Evolutionary conservation across 768 basidiomycete species (phyloP).

Genomic region (Lentinus tigrinus): DNA sequence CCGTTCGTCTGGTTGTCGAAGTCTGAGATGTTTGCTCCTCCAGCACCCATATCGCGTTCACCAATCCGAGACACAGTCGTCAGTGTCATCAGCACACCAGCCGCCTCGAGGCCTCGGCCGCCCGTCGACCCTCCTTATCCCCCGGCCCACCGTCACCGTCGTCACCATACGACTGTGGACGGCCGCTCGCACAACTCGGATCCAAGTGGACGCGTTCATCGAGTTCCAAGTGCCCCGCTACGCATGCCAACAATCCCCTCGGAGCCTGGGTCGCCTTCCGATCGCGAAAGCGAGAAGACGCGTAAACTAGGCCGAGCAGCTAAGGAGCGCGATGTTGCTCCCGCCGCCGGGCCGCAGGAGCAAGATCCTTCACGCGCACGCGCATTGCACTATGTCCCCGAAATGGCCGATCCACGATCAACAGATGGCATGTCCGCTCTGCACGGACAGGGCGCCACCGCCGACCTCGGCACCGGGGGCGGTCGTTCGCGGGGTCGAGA

Average conservation of each 20-base stretch:
- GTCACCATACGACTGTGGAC: neutral
- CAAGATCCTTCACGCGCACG: neutral
- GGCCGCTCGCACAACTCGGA: neutral
- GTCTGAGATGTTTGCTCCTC: slow-evolving; percentile 10
- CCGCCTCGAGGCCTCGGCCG: neutral
- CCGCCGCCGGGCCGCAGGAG: neutral
- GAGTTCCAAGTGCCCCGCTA: slow-evolving; percentile 8
- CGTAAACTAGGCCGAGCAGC: neutral
- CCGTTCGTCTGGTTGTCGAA: slow-evolving; percentile 20
- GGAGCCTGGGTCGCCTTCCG: neutral
- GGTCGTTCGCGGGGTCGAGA: slow-evolving; percentile 10
- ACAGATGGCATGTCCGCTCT: neutral
- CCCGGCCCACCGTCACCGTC: neutral
- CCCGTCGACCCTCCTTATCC: neutral
- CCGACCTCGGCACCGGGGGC: neutral
- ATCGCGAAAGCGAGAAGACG: slow-evolving; percentile 1
- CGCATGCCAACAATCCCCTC: neutral
- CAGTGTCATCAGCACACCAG: neutral
- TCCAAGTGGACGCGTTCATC: neutral
- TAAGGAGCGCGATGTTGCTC: neutral
- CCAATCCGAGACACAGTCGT: neutral
- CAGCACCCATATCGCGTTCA: slow-evolving; percentile 11
- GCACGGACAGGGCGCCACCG: neutral
- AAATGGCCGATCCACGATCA: neutral
- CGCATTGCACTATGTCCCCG: neutral